Base-by-base conservation (phyloP, 2,329 filamentous ascomycete species). In the Nothophoma quercina region DNA sequence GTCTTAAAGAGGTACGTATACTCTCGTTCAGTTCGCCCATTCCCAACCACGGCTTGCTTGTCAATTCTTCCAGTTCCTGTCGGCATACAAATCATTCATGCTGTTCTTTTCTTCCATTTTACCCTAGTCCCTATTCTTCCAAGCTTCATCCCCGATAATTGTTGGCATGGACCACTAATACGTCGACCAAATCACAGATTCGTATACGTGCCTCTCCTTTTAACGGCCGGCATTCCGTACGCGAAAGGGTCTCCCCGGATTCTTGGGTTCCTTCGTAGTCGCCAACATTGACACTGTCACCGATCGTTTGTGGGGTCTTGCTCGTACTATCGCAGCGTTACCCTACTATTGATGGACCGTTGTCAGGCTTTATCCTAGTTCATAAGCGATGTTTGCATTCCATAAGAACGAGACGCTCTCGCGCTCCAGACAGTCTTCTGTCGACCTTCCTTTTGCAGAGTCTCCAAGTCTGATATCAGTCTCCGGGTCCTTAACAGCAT, bases 351-450 rank as follows among this genome's bases (percentile, higher is more conserved):
- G 55, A 62, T 68, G 64, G 58, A 44, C 39, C 33, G 26, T 59
- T 56, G 56, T 47, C 45, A 22, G 30, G 46, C 38, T 34, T 41
- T 48, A 53, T 36, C 46, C 42, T 33, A 52, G 51, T 49, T 44
- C 9, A 44, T 39, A 57, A 58, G 56, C 63, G 25, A 74, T 75
- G 72, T 73, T 74, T 57, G 55, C 64, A 23, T 74, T 71, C 41
- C 69, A 73, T 65, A 74, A 72, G 55, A 69, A 49, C 58, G 69
- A 68, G 49, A 55, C 59, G 7, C 32, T 59, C 32, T 60, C 66
- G 28, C 65, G 58, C 50, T 73, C 69, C 22, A 67, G 65, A 47
- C 70, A 70, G 48, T 70, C 70, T 29, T 73, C 70, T 23, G 52
- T 69, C 54, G 71, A 75, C 49, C 68, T 63, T 38, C 58, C 60